phyloP scores from a whole-genome alignment of 192 early-diverging fungal species.

The Coemansia sp. region DNA sequence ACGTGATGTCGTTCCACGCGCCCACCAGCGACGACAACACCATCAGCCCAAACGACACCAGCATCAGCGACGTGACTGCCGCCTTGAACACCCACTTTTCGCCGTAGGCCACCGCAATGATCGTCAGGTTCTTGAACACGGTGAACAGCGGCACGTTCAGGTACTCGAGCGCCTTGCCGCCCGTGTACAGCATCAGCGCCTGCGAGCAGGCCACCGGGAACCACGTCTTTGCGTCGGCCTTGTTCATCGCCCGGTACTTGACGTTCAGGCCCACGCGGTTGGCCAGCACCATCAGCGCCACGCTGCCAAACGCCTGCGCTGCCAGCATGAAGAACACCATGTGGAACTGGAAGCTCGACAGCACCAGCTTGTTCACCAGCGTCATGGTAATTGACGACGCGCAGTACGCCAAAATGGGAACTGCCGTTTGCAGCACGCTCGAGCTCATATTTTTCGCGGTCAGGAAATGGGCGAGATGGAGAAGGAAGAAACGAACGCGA shows the following conservation, averaged over 20 bases:
- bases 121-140: slow-evolving; percentile 98
- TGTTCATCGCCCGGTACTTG: slow-evolving; percentile 64
- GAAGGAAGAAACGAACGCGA: background rate
- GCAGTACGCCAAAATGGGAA: slow-evolving; percentile 86
- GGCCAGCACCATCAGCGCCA: slow-evolving; percentile 55
- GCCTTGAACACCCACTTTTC: slow-evolving; percentile 84
- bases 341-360: slow-evolving; percentile 75
- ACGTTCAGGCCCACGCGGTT: slow-evolving; percentile 55
- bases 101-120: slow-evolving; percentile 92
- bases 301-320: slow-evolving; percentile 66
- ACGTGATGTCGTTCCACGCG: slow-evolving; percentile 70
- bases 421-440: slow-evolving; percentile 38
- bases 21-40: slow-evolving; percentile 83
- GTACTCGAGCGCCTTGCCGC: slow-evolving; percentile 89
- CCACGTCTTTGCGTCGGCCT: slow-evolving; percentile 66
- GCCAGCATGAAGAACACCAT: slow-evolving; percentile 82
- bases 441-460: slow-evolving; percentile 25
- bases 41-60: slow-evolving; percentile 80
- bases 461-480: background rate
- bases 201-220: slow-evolving; percentile 80
- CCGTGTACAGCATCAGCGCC: slow-evolving; percentile 96
- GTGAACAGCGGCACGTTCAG: slow-evolving; percentile 93
- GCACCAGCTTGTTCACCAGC: slow-evolving; percentile 82
- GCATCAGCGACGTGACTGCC: slow-evolving; percentile 73
- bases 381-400: slow-evolving; percentile 85